Conservation (phyloP, 1,139 yeast genomes). For the Yamadazyma friedrichii region DNA sequence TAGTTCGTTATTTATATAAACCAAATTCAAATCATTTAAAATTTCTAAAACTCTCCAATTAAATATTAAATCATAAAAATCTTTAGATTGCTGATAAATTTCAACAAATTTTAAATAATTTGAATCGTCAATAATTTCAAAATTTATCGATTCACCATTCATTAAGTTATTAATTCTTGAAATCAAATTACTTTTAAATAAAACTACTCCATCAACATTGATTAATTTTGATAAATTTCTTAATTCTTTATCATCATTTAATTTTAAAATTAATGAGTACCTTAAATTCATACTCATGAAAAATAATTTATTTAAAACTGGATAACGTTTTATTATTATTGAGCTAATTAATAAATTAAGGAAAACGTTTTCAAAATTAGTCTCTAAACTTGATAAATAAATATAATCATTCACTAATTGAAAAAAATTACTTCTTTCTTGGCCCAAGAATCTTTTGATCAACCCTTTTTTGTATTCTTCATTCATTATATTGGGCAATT, state of each 20-base stretch:
- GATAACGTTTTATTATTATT: slow-evolving; percentile 23
- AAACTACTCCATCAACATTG: slow-evolving; percentile 32
- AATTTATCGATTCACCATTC: slow-evolving; percentile 22
- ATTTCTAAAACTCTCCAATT: slow-evolving; percentile 42
- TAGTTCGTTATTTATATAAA: slow-evolving; percentile 20
- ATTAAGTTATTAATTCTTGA: slow-evolving; percentile 30
- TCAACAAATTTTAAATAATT: slow-evolving; percentile 35
- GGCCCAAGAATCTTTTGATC: slow-evolving; percentile 24
- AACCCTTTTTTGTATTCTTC: slow-evolving; percentile 20
- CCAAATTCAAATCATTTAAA: slow-evolving; percentile 30
- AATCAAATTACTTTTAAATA: slow-evolving; percentile 29
- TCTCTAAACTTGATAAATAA: slow-evolving; percentile 30
- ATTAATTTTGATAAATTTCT: slow-evolving; percentile 26
- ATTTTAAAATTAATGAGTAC: slow-evolving; percentile 28
- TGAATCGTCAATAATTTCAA: slow-evolving; percentile 25
- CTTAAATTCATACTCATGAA: slow-evolving; percentile 26
- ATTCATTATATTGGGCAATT: slow-evolving; percentile 25
- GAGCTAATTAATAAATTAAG: slow-evolving; percentile 32
- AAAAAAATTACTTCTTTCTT: slow-evolving; percentile 14
- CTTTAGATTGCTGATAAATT: slow-evolving; percentile 21
- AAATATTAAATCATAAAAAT: slow-evolving; percentile 28
- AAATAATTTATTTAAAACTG: slow-evolving; percentile 21
- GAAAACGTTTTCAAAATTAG: slow-evolving; percentile 38
- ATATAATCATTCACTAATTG: slow-evolving; percentile 28
- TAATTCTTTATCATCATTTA: slow-evolving; percentile 25